Percentiles rank a stretch among this genome's conserved stretches.
Evolutionary conservation across 2,329 filamentous ascomycete species (phyloP).

Genomic region (Aspergillus ruber): DNA sequence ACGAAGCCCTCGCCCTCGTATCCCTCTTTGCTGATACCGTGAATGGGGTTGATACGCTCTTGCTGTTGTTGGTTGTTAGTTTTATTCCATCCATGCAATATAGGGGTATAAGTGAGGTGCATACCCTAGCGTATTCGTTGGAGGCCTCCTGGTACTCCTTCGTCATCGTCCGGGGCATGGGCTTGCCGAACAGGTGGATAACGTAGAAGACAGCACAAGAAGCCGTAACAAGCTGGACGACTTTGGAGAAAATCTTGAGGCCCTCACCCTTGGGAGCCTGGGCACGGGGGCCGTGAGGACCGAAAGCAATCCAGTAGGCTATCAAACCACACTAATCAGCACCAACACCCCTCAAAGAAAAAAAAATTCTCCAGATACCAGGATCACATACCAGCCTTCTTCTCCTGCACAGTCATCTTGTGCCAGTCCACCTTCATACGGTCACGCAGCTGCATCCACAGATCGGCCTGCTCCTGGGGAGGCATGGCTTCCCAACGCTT

Average conservation of each 20-base stretch:
- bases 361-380: not conserved
- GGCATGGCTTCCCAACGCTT: slow-evolving; percentile 99
- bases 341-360: not conserved
- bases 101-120: slow-evolving; percentile 22
- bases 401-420: slow-evolving; percentile 91
- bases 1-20: slow-evolving; percentile 74
- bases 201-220: slow-evolving; percentile 65
- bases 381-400: slow-evolving; percentile 86
- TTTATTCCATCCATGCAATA: not conserved
- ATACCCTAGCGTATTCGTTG: slow-evolving; percentile 89
- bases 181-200: slow-evolving; percentile 66
- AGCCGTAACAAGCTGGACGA: slow-evolving; percentile 59
- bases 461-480: slow-evolving; percentile 95
- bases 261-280: slow-evolving; percentile 75
- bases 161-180: slow-evolving; percentile 78
- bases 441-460: slow-evolving; percentile 98
- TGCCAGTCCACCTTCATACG: slow-evolving; percentile 98
- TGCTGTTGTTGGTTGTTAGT: slow-evolving; percentile 46
- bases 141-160: slow-evolving; percentile 94
- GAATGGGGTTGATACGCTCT: slow-evolving; percentile 81
- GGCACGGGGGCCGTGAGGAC: slow-evolving; percentile 88
- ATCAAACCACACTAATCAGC: slow-evolving; percentile 12
- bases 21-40: slow-evolving; percentile 70
- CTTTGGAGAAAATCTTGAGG: slow-evolving; percentile 70
- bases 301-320: slow-evolving; percentile 99